Evolutionary conservation across 2,329 filamentous ascomycete species (phyloP), one percentile per base, ranked within the genome.

Genomic region (Hypoxylon sp.): DNA sequence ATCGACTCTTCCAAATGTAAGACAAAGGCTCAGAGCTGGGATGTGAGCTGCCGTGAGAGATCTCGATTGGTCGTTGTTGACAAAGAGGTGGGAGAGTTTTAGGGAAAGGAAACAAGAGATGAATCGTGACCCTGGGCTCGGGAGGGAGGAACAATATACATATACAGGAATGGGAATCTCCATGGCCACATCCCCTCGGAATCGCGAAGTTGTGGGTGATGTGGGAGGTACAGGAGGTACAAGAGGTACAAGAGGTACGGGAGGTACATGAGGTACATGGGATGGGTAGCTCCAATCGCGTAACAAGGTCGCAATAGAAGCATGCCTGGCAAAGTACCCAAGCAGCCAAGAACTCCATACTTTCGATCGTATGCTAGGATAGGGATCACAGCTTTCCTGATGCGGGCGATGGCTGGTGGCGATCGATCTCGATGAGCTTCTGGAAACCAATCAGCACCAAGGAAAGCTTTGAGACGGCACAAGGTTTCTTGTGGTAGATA

Each of bases 371-470:
- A 50, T 20, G 51, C 20, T 28, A 22, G 24, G 51, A 41, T 70
- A 70, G 56, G 71, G 70, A 70, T 72, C n/a, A 43, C 17, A 59
- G 54, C 52, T 62, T 59, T 63, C 64, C 67, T 70, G 70, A 72
- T 70, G 70, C 63, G 69, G 69, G 67, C 70, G 67, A 65, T 65
- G 56, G 62, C 59, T 43, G 55, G 64, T 56, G 56, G 66, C 70
- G 67, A 73, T 74, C 72, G 72, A 74, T 74, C 72, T 68, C 57
- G 68, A 69, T 68, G 55, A 32, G 41, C 28, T 15, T 15, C 13
- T 19, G 48, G 60, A 50, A 56, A 60, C 69, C 68, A 71, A 70
- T 71, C n/a, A 62, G 17, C 63, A 24, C 17, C 11, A 20, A 5
- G 13, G 30, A 39, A 34, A 52, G 49, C 50, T 47, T 2, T 56